These are phyloP conservation scores for Parsonsia alboflavescens DNA, from an alignment of 257 asterid species.

Conservation along the genomic window DNA sequence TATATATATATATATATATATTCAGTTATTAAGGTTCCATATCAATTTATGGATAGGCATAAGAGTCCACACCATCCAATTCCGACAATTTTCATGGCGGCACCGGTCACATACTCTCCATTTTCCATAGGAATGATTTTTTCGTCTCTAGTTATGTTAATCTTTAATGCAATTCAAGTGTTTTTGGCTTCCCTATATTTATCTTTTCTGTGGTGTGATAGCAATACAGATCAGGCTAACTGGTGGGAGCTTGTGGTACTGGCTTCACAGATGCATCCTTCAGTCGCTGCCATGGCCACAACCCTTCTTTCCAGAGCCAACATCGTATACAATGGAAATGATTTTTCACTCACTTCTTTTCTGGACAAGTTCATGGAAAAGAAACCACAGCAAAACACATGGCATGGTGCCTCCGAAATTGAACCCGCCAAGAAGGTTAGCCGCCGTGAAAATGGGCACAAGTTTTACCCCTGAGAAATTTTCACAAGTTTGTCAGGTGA, in stretches of 20 bases:
- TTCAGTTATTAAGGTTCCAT: too few species aligned
- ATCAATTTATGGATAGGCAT: too few species aligned
- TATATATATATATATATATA: too few species aligned
- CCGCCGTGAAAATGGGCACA: too few species aligned
- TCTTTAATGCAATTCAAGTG: background rate
- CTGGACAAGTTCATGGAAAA: slow-evolving; percentile 96
- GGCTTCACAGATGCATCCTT: slow-evolving; percentile 88
- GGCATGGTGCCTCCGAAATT: slow-evolving; percentile 92
- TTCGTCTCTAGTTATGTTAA: background rate
- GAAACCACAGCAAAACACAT: slow-evolving; percentile 72
- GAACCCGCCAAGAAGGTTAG: slow-evolving; percentile 91
- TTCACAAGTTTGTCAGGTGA: too few species aligned
- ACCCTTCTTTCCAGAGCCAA: slow-evolving; percentile 86
- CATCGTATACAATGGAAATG: slow-evolving; percentile 77
- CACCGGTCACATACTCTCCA: too few species aligned
- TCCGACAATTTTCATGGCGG: too few species aligned
- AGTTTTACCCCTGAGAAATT: too few species aligned
- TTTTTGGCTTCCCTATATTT: background rate
- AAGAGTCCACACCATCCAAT: too few species aligned
- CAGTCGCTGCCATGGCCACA: slow-evolving; percentile 90
- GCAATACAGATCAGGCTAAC: slow-evolving; percentile 83
- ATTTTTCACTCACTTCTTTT: slow-evolving; percentile 76
- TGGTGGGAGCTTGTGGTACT: slow-evolving; percentile 90
- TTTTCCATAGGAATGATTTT: background rate
- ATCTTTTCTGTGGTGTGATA: slow-evolving; percentile 27